Base-by-base conservation (phyloP, 2,329 filamentous ascomycete species). In the Anthostomella pinea region DNA sequence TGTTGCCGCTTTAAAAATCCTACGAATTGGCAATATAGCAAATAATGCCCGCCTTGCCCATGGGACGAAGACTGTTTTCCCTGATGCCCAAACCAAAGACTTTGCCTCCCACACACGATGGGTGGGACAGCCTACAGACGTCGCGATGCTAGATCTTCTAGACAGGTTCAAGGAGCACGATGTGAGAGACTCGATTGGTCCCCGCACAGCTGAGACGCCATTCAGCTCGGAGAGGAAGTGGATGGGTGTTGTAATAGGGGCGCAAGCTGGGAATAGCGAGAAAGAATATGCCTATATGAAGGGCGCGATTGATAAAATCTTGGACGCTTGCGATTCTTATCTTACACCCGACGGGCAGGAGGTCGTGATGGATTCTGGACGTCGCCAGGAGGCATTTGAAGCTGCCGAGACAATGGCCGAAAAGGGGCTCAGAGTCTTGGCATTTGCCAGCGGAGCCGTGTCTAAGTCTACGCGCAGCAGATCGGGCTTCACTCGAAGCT, bases 171-270 rank as follows among this genome's bases (percentile, higher is more conserved):
- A 85, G 41, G 91, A 96, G 61, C 87, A 95, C 48, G 93, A 98
- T 64, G 81, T 94, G 29, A 83, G 94, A 43, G 85, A 93, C 30
- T 83, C 86, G 8, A 79, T 95, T 35, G 89, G 89, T n/a, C 75
- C 77, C 20, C 85, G 91, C 31, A 78, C 85, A 20, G 81, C 81
- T 27, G 93, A 98, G 62, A 90, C 87, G 0, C 90, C 93, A 0
- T 98, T 98, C 64, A 97, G 91, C 59, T 98, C 93, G 1, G 89
- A 95, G 59, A 79, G 91, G 39, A 98, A 98, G 64, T 98, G 91
- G 91, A 98, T 98, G 94, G 94, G 94, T 21, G 90, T 96, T 18
- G 85, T 89, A 2, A 86, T 96, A 50, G 81, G 80, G 27, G 69
- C 72, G 15, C 73, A 79, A 30, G 70, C 71, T 18, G 66, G 69